phyloP scores from a whole-genome alignment of 2,329 filamentous ascomycete species.

The Botrytis squamosa region DNA sequence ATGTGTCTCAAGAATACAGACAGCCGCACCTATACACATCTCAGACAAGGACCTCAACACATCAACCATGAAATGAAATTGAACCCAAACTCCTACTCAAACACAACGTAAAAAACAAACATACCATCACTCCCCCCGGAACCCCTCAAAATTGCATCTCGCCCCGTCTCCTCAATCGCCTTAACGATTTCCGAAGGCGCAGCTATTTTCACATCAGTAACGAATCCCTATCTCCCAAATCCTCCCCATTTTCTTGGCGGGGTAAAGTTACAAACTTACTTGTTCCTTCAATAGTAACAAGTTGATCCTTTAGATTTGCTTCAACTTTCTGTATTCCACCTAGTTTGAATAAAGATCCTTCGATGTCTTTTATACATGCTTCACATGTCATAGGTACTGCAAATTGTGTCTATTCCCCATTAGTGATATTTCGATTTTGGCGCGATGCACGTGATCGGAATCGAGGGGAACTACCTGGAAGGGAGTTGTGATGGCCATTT shows the following conservation, averaged over 20 bases:
- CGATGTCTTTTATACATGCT: constrained; percentile 82
- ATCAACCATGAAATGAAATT: not conserved
- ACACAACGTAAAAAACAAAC: constrained; percentile 40
- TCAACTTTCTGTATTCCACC: constrained; percentile 80
- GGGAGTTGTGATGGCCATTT: constrained; percentile 39
- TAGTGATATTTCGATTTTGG: not conserved
- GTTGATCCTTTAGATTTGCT: constrained; percentile 76
- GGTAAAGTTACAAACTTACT: constrained; percentile 50
- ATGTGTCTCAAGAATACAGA: constrained; percentile 93
- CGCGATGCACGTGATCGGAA: constrained; percentile 29
- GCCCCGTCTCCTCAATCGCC: constrained; percentile 84
- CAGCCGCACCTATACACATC: constrained; percentile 63
- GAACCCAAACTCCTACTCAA: constrained; percentile 13
- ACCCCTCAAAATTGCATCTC: constrained; percentile 91
- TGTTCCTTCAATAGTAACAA: constrained; percentile 83
- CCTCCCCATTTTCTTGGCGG: constrained; percentile 37
- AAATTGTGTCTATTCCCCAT: constrained; percentile 73
- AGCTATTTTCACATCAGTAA: constrained; percentile 47
- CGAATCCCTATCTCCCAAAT: not conserved
- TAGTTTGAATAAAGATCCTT: constrained; percentile 72
- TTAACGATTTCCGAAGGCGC: constrained; percentile 86
- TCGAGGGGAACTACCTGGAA: constrained; percentile 38
- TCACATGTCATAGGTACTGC: constrained; percentile 93
- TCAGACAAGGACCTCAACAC: constrained; percentile 10
- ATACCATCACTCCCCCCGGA: constrained; percentile 81